These are phyloP conservation scores for Begonia loranthoides DNA, from an alignment of 306 rosid species.

Conservation along the genomic window DNA sequence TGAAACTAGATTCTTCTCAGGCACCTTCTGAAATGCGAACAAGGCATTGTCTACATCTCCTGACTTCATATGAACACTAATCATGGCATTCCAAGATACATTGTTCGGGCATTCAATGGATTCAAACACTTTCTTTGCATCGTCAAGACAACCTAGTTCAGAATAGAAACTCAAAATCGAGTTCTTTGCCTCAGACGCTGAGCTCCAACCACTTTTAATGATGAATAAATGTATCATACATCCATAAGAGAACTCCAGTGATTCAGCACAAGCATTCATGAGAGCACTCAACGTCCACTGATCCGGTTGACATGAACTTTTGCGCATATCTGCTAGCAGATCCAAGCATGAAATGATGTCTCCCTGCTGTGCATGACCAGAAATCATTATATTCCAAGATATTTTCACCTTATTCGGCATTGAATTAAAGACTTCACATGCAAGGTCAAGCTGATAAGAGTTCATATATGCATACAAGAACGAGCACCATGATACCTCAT, in stretches of 20 bases:
- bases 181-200: conserved; percentile 47
- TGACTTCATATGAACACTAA: conserved; percentile 65
- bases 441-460: conserved; percentile 25
- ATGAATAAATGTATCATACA: conserved; percentile 44
- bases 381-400: conserved; percentile 70
- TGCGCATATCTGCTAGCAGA: conserved; percentile 48
- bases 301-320: conserved; percentile 34
- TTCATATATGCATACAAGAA: conserved; percentile 51
- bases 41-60: conserved; percentile 44
- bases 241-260: conserved; percentile 30
- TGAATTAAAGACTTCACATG: conserved; percentile 26
- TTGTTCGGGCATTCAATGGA: conserved; percentile 33
- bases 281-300: conserved; percentile 71
- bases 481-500: conserved; percentile 66
- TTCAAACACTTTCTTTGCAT: conserved; percentile 34
- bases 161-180: conserved; percentile 60
- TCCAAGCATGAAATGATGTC: conserved; percentile 34
- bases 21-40: conserved; percentile 47
- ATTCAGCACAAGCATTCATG: conserved; percentile 45
- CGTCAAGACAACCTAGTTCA: conserved; percentile 32
- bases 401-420: conserved; percentile 53
- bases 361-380: conserved; percentile 36
- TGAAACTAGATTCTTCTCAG: conserved; percentile 52
- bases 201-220: conserved; percentile 59
- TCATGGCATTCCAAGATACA: conserved; percentile 73